phyloP scores from a whole-genome alignment of 495 filamentous ascomycete genomes.

The Podospora comata region DNA sequence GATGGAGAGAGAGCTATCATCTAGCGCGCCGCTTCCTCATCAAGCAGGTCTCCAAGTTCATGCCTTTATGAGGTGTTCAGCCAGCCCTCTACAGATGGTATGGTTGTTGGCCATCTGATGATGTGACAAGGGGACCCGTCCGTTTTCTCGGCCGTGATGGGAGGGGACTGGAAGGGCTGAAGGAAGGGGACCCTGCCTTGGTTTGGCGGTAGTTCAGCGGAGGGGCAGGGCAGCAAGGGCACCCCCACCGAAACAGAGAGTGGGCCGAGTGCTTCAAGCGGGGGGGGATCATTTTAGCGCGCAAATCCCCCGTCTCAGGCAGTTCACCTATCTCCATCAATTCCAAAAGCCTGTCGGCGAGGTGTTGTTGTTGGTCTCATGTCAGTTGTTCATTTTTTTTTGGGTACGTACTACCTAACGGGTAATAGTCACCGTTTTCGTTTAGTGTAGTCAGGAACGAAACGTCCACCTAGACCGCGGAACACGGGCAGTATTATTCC shows the following conservation, averaged over 20 bases:
- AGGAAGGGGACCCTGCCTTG: not conserved
- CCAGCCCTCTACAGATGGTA: not conserved
- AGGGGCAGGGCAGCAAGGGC: too few species aligned
- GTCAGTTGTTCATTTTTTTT: too few species aligned
- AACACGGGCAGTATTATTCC: not conserved
- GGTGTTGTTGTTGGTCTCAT: not conserved
- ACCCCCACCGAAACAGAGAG: not conserved
- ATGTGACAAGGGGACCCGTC: not conserved
- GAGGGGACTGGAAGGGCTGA: not conserved
- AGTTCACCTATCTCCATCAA: not conserved
- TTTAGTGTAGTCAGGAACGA: not conserved
- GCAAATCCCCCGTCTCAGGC: not conserved
- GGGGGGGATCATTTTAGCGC: slow-evolving; percentile 5
- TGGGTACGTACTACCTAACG: too few species aligned
- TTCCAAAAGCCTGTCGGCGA: not conserved
- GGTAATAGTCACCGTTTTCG: not conserved
- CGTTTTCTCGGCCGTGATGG: not conserved
- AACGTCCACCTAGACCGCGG: too few species aligned
- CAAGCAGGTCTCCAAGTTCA: not conserved
- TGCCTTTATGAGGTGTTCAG: not conserved
- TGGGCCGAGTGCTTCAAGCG: not conserved
- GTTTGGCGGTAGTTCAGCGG: too few species aligned
- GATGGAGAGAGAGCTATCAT: not conserved
- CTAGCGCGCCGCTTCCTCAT: not conserved
- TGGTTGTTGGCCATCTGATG: not conserved